A percentile compares a stretch with the other conserved stretches of the same genome.
Conservation (phyloP, 345 rosid species). For the rapeseed (Brassica napus) region Da-Ae NC_063446.1:7716001-7716500, state of each 20-base stretch:
- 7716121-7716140: not conserved
- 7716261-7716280: conserved; percentile 12
- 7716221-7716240: conserved; percentile 9
- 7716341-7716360: conserved; percentile 93
- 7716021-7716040: not conserved
- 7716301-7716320: conserved; percentile 71
- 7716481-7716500: conserved; percentile 76
- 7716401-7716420: conserved; percentile 85
- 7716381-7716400: conserved; percentile 70
- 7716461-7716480: conserved; percentile 98
- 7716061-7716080: conserved; percentile 8
- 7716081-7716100: conserved; percentile 8
- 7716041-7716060: conserved; percentile 22
- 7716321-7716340: conserved; percentile 63
- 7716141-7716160: not conserved
- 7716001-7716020: conserved; percentile 23
- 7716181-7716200: conserved; percentile 68
- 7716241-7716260: conserved; percentile 19
- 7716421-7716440: conserved; percentile 76
- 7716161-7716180: conserved; percentile 42
- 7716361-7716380: conserved; percentile 86
- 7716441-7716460: conserved; percentile 72
- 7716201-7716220: conserved; percentile 56
- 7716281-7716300: conserved; percentile 43
- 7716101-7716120: not conserved